Base-by-base conservation (phyloP, 192 early-diverging fungal genomes). In the Lobosporangium transversale region DNA sequence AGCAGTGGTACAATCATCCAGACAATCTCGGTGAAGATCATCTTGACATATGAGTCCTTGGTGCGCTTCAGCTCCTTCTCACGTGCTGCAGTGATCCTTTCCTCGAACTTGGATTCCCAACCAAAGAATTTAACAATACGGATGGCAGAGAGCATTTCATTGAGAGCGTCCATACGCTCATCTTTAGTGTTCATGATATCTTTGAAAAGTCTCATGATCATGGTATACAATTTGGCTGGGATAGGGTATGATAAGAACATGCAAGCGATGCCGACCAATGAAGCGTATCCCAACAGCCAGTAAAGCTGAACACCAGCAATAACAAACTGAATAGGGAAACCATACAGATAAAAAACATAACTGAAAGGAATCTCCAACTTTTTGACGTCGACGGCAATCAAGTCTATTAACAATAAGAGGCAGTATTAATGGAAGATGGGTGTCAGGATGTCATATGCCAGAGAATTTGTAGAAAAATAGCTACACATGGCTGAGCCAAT, bases 81-180 rank as follows among this genome's bases (percentile, higher is more conserved):
- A 32, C 92, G 86, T 24, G 88, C 84, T 15, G 74, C 83, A 4
- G 85, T 80, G 15, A 97, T 84, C 40, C 88, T 85, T 27, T 85
- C 81, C 43, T 89, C 69, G 65, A 98, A 95, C 52, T 86, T 81
- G 42, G 82, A 58, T 78, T 94, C 90, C 94, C 94, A 95, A 29
- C 90, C 92, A 81, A 94, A 94, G 58, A 98, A 88, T 75, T 99
- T 99, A 58, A 99, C 89, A 26, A 97, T 93, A 21, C 94, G 87
- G 42, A 99, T 97, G 37, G 94, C 95, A 30, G 52, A 67, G 2
- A 66, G 37, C 62, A 94, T 82, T 78, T 98, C 95, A 42, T 93
- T 96, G 48, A 94, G 87, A 63, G 89, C 83, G 20, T 89, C 87
- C 36, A 97, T 80, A 21, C 96, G 87, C 68, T 92, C 89, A 76